Conservation (phyloP, 495 filamentous ascomycete species). For the Aspergillus wentii region DNA sequence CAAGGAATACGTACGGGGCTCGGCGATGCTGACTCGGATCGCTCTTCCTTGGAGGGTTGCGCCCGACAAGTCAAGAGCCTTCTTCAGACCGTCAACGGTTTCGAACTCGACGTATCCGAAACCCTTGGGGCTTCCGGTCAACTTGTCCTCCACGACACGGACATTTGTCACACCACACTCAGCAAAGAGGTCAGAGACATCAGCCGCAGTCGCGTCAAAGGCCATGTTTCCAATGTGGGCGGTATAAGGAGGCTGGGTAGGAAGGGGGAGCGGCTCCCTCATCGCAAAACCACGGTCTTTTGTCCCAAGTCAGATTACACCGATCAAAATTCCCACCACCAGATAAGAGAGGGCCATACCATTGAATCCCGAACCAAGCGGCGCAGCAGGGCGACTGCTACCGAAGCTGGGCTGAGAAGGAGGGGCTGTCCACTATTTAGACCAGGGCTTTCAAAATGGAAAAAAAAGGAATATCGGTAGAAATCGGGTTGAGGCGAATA, state of each 20-base stretch:
- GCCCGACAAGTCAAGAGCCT: conserved; percentile 78
- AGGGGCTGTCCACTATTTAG: conserved; percentile 28
- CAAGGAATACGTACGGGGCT: conserved; percentile 61
- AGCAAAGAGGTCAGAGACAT: conserved; percentile 79
- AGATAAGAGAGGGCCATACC: too few species aligned
- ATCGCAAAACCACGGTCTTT: conserved; percentile 57
- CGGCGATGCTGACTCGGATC: conserved; percentile 82
- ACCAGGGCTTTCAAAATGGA: conserved; percentile 5
- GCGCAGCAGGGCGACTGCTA: conserved; percentile 38
- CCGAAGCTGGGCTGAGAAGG: conserved; percentile 32
- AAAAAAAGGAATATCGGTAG: not conserved
- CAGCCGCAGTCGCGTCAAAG: conserved; percentile 78
- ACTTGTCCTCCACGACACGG: conserved; percentile 91
- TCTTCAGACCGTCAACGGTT: conserved; percentile 83
- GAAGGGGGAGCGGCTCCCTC: conserved; percentile 80
- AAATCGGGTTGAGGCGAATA: conserved; percentile 2
- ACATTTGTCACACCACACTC: conserved; percentile 83
- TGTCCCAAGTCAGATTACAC: conserved; percentile 13
- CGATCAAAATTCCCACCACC: too few species aligned
- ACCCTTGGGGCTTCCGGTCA: conserved; percentile 88
- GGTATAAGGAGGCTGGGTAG: conserved; percentile 87
- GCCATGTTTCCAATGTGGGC: conserved; percentile 95
- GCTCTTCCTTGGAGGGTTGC: conserved; percentile 76
- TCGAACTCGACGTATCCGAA: conserved; percentile 97
- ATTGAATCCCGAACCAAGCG: conserved; percentile 39